These are phyloP conservation scores for Aureobasidium mangrovei DNA, from an alignment of 2,329 filamentous ascomycete species.

Conservation along the genomic window DNA sequence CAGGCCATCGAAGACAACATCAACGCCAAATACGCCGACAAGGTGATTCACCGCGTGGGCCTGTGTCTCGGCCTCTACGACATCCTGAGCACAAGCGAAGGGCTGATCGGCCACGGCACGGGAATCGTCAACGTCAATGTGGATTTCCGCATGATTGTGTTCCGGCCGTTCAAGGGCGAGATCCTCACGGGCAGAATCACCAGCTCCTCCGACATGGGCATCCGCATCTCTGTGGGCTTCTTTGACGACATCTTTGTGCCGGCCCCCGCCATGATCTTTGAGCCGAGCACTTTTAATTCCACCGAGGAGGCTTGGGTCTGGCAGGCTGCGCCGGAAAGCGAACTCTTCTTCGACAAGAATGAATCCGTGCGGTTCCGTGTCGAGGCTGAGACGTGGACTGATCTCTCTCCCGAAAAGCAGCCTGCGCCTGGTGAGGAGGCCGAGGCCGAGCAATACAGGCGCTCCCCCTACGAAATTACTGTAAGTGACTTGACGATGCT, in stretches of 20 bases:
- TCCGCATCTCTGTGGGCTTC: constrained; percentile 81
- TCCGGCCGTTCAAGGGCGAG: constrained; percentile 91
- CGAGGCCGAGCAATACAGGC: constrained; percentile 51
- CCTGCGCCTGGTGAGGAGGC: constrained; percentile 55
- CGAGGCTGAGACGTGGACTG: constrained; percentile 81
- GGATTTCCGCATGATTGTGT: constrained; percentile 87
- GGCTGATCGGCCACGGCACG: constrained; percentile 84
- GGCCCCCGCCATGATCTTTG: constrained; percentile 59
- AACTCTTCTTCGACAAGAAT: constrained; percentile 80
- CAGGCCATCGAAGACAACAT: constrained; percentile 93
- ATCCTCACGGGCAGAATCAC: constrained; percentile 80
- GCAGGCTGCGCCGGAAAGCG: constrained; percentile 57
- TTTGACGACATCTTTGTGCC: constrained; percentile 85
- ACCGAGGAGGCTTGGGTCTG: constrained; percentile 74
- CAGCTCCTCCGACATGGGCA: constrained; percentile 61
- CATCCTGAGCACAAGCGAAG: constrained; percentile 79
- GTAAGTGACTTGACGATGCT: constrained; percentile 21
- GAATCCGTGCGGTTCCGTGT: constrained; percentile 83
- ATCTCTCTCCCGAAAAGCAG: constrained; percentile 74
- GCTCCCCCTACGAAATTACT: constrained; percentile 61
- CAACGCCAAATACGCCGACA: constrained; percentile 94
- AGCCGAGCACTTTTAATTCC: constrained; percentile 56
- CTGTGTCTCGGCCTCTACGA: constrained; percentile 93
- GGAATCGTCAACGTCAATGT: constrained; percentile 94
- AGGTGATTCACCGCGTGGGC: constrained; percentile 87